Evolutionary conservation across 2,329 filamentous ascomycete species (phyloP), one percentile per base, ranked within the genome.

Genomic region (Chaetothyriales sp.): DNA sequence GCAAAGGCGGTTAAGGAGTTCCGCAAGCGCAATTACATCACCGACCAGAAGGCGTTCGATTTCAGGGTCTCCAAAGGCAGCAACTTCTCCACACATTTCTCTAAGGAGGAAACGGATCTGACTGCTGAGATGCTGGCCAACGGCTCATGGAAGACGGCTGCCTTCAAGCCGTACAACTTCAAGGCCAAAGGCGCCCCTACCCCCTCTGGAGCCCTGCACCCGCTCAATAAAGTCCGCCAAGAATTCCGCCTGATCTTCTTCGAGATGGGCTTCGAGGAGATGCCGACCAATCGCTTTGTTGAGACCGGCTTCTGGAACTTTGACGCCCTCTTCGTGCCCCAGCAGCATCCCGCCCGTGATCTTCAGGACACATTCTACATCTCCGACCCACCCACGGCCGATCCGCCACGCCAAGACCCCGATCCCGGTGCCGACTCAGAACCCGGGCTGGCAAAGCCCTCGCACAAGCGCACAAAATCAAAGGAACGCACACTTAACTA

Each of bases 261-360:
- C 72, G 89, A 95, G 67, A 94, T 95, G 83, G 92, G 90, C 50
- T 98, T 97, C 73, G 83, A 90, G 64, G 92, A 98, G 75, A 97
- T 98, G 92, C 86, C 89, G 13, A 95, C 90, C 48, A 85, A 85
- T 71, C 81, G 86, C 67, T 95, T 83, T 67, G 89, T 97, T 57
- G 92, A 98, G 72, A 90, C 89, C 10, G 89, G 90, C 46, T 95
- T 97, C 82, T 98, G 92, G 89, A 97, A 97, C 71, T 97, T 97
- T 69, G 90, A 97, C 65, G 82, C 89, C 20, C 86, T 98, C 57
- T 95, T 90, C 69, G 90, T 97, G 50, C 90, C 90, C 28, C 92
- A 94, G 72, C 92, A 98, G 76, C 92, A 98, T 69, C 92, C 92
- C 49, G 92, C 92, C 54, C 87, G 92, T 66, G 92, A 98, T 68